Evolutionary conservation across 75 land plant species (phyloP).

Genomic region (Picea glauca): DNA sequence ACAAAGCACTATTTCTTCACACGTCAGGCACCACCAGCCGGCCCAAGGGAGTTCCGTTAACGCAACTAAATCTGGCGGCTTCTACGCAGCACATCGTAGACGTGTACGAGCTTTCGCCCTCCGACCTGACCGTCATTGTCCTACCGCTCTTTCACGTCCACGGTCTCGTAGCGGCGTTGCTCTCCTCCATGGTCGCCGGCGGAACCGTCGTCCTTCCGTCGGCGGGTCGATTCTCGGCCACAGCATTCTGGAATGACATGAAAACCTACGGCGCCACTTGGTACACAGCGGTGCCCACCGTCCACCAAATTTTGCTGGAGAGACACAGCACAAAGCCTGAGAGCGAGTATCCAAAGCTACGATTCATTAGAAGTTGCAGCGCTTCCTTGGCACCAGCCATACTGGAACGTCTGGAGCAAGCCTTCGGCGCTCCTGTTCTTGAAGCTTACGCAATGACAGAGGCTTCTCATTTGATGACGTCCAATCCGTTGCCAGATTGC

Average conservation of each 20-base stretch:
- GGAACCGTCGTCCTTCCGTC: conserved; percentile 72
- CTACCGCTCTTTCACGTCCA: conserved; percentile 95
- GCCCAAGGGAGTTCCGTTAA: conserved; percentile 94
- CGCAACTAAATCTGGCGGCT: conserved; percentile 72
- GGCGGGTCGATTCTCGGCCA: conserved; percentile 86
- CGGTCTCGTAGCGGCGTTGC: conserved; percentile 72
- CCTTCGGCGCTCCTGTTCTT: conserved; percentile 82
- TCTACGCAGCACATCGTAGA: conserved; percentile 66
- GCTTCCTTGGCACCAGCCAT: conserved; percentile 77
- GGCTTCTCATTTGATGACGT: conserved; percentile 84
- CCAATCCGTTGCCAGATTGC: conserved; percentile 68
- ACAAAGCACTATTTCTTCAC: conserved; percentile 90
- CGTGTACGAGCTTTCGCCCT: conserved; percentile 59
- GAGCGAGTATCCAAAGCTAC: conserved; percentile 62
- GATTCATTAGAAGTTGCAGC: conserved; percentile 86
- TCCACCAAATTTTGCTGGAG: conserved; percentile 80
- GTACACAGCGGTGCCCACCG: conserved; percentile 97
- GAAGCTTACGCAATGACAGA: conserved; percentile 99
- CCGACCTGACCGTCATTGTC: conserved; percentile 76
- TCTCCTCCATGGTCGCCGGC: conserved; percentile 62
- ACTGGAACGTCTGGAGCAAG: conserved; percentile 56
- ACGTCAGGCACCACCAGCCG: conserved; percentile 97
- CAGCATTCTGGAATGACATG: conserved; percentile 91
- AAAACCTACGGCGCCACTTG: conserved; percentile 68
- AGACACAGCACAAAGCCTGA: conserved; percentile 57